Base-by-base conservation (phyloP, 2,329 filamentous ascomycete genomes). In the Xylaria sp. region DNA sequence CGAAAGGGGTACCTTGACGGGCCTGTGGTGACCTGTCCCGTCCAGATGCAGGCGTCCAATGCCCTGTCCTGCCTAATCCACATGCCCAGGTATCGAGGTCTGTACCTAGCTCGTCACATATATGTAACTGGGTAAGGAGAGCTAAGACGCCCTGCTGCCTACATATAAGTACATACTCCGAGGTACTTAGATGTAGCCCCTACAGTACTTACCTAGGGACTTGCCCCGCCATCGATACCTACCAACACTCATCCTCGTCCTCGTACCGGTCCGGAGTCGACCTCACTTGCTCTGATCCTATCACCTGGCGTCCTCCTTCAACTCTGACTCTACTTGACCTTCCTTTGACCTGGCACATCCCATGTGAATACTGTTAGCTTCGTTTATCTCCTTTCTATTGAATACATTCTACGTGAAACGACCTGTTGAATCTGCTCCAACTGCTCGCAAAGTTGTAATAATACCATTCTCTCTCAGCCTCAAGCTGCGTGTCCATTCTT, bases 381-480 rank as follows among this genome's bases (percentile, higher is more conserved):
- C 49, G 63, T 68, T 64, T 70, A 33, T 68, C 57, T 70, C 8
- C 55, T 51, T 49, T 36, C 56, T 25, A 52, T 58, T 49, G 52
- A 51, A 67, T 65, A 7, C 62, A 55, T 43, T 52, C 63, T 43
- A 23, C 49, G 60, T 63, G 48, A 63, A 71, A 68, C 28, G 18
- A 43, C 36, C 57, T 56, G 12, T 31, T 66, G 58, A 57, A 55
- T 55, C 58, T 52, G 57, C 55, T 61, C 36, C 56, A 46, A 52
- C 51, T 52, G 33, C 60, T 61, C 67, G 72, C 71, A 51, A 69
- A 39, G 64, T 62, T 62, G 55, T 73, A 74, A 75, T 74, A 75
- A 74, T 73, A 64, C 65, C 66, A 66, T 71, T 73, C 66, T 73
- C 66, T 73, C 54, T 74, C 61, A 67, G 67, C 56, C 70, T 75